A percentile compares a stretch with the other conserved stretches of the same genome.
phyloP scores from a whole-genome alignment of 257 asterid genomes.

The Haberlea rhodopensis region DNA sequence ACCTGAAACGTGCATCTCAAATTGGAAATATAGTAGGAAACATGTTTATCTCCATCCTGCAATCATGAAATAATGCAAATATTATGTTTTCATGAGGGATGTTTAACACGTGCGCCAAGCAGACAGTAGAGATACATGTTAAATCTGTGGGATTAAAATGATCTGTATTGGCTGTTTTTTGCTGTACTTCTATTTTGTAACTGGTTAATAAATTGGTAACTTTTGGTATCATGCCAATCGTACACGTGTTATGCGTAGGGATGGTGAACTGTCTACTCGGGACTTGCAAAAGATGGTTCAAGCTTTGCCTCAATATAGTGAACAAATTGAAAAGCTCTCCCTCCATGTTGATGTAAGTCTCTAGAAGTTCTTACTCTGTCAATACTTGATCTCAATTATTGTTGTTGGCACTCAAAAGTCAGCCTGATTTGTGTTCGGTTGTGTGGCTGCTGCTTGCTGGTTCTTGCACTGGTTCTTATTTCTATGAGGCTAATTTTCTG shows the following conservation, averaged over 20 bases:
- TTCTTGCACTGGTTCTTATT: constrained; percentile 9
- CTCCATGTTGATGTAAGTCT: constrained; percentile 99
- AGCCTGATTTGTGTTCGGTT: constrained; percentile 13
- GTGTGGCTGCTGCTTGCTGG: not conserved
- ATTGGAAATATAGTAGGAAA: constrained; percentile 6
- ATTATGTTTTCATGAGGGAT: constrained; percentile 6
- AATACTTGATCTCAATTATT: constrained; percentile 19
- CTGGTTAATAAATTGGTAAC: constrained; percentile 11
- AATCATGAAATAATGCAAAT: not conserved
- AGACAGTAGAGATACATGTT: not conserved
- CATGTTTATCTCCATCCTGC: constrained; percentile 15
- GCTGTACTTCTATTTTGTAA: constrained; percentile 13
- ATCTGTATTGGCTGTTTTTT: constrained; percentile 1
- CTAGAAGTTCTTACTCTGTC: constrained; percentile 24
- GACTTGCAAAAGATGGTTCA: constrained; percentile 99
- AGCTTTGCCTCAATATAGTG: constrained; percentile 98
- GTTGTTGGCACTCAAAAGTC: constrained; percentile 1
- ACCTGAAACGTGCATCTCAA: too few relatives aligned
- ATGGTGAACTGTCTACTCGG: constrained; percentile 79
- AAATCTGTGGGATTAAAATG: not conserved
- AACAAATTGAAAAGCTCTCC: constrained; percentile 97
- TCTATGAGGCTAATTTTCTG: constrained; percentile 13
- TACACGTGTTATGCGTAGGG: constrained; percentile 45
- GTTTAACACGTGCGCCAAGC: not conserved
- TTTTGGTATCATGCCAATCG: constrained; percentile 17